A percentile compares a stretch with the other conserved stretches of the same genome.
Evolutionary conservation across 2,329 filamentous ascomycete species (phyloP).

Genomic region (Paecilomyces fulvus): DNA sequence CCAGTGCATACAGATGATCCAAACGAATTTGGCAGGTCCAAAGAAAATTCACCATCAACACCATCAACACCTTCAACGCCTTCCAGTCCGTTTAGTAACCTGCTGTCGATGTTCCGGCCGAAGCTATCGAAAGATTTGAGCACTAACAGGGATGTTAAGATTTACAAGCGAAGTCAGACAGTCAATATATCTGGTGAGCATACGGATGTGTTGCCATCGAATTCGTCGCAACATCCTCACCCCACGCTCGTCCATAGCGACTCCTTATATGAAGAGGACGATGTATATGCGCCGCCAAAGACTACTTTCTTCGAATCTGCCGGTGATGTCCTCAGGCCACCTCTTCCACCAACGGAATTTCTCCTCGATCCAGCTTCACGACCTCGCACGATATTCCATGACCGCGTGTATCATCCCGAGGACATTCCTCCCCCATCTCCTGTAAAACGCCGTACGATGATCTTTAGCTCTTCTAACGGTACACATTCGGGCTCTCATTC

Average conservation of each 20-base stretch:
- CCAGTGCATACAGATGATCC: slow-evolving; percentile 8
- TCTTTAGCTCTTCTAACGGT: slow-evolving; percentile 16
- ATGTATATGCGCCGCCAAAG: slow-evolving; percentile 64
- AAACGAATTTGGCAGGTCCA: slow-evolving; percentile 4
- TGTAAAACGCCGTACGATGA: slow-evolving; percentile 33
- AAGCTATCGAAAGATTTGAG: slow-evolving; percentile 44
- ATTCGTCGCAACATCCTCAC: slow-evolving; percentile 6
- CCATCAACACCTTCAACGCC: slow-evolving; percentile 24
- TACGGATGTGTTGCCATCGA: slow-evolving; percentile 5
- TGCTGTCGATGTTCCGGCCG: slow-evolving; percentile 68
- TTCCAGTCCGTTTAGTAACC: slow-evolving; percentile 46
- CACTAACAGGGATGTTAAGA: slow-evolving; percentile 46
- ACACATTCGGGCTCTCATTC: slow-evolving; percentile 11
- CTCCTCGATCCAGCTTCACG: slow-evolving; percentile 74
- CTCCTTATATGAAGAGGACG: slow-evolving; percentile 41
- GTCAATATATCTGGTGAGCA: slow-evolving; percentile 32
- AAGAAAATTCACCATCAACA: slow-evolving; percentile 9
- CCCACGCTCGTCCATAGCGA: slow-evolving; percentile 39
- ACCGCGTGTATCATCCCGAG: slow-evolving; percentile 84
- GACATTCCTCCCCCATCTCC: slow-evolving; percentile 78
- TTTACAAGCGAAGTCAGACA: slow-evolving; percentile 72
- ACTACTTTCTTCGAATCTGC: slow-evolving; percentile 95
- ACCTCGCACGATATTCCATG: slow-evolving; percentile 88
- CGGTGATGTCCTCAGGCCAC: slow-evolving; percentile 83
- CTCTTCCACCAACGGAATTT: slow-evolving; percentile 71